Conservation (phyloP, 2,329 filamentous ascomycete genomes). For the Amphichorda felina region DNA sequence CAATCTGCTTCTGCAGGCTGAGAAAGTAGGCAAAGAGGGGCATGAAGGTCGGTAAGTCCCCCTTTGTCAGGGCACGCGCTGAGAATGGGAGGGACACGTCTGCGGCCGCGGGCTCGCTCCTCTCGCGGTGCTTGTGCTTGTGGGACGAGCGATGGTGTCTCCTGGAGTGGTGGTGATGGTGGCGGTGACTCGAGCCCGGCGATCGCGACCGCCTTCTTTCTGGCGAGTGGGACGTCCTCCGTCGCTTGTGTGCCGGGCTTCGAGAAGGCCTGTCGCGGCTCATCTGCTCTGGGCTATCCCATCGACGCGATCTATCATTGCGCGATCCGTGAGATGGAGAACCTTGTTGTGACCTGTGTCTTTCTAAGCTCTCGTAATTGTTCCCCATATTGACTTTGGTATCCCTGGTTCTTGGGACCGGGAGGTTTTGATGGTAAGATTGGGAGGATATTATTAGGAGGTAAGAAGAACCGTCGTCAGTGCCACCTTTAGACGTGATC, state of each 20-base stretch:
- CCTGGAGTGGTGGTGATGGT: neutral
- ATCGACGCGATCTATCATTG: neutral
- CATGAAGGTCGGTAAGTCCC: constrained; percentile 53
- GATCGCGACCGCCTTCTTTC: neutral
- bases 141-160: neutral
- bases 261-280: neutral
- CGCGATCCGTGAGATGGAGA: neutral
- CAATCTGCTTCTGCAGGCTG: constrained; percentile 71
- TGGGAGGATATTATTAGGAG: no score
- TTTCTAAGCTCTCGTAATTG: neutral
- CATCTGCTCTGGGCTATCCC: neutral
- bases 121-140: neutral
- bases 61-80: constrained; percentile 54
- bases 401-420: neutral
- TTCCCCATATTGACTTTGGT: neutral
- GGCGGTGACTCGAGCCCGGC: neutral
- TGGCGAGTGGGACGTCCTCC: neutral
- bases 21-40: constrained; percentile 76
- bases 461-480: no score
- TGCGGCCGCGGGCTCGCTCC: constrained; percentile 4
- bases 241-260: neutral
- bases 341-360: neutral
- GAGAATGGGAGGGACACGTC: constrained; percentile 46
- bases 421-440: neutral
- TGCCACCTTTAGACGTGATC: no score